Percentiles rank a stretch among this genome's conserved stretches.
Conservation (phyloP, 331 rosid species). For the Spiraea crenata region DNA sequence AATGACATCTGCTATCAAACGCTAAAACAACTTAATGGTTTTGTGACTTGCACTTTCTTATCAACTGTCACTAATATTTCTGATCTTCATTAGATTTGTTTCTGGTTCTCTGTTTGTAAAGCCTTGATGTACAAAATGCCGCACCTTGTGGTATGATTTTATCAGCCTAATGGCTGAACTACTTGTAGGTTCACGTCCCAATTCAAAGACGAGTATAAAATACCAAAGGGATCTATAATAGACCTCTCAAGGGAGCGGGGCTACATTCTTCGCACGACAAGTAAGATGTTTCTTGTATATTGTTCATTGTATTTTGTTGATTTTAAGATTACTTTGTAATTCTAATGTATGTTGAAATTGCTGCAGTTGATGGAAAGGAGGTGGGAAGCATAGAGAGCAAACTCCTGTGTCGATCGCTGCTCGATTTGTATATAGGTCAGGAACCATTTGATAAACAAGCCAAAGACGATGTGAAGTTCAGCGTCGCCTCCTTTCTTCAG, state of each 20-base stretch:
- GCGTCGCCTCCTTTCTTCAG: constrained; percentile 49
- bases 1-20: background rate
- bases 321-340: background rate
- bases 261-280: constrained; percentile 70
- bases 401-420: constrained; percentile 62
- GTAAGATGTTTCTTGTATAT: constrained; percentile 46
- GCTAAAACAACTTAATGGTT: background rate
- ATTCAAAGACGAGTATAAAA: constrained; percentile 84
- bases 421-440: constrained; percentile 85
- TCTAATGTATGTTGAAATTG: background rate
- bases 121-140: background rate
- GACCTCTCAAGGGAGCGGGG: constrained; percentile 71
- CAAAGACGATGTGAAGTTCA: constrained; percentile 71
- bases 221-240: constrained; percentile 82
- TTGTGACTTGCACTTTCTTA: background rate
- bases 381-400: constrained; percentile 89
- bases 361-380: constrained; percentile 84
- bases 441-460: constrained; percentile 85
- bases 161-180: constrained; percentile 19
- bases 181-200: constrained; percentile 88
- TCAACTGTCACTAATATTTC: constrained; percentile 2
- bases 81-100: constrained; percentile 7
- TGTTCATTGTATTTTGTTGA: background rate
- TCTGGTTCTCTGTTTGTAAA: background rate
- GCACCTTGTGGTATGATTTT: constrained; percentile 9